Base-by-base conservation (phyloP, 2,329 filamentous ascomycete genomes). In the Byssoonygena ceratinophila region DNA sequence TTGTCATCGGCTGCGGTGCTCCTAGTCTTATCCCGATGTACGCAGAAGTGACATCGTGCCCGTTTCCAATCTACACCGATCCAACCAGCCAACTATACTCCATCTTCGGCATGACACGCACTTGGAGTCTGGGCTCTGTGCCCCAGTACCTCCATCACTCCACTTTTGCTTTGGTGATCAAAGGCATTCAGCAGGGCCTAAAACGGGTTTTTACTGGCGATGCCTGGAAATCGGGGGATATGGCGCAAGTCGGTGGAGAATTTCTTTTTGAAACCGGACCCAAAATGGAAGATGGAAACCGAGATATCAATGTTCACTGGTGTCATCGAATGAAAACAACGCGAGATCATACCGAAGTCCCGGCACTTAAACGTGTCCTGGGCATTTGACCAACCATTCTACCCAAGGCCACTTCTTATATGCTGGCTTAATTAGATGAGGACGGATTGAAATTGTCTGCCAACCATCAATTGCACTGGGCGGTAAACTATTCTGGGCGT, bases 321-420 rank as follows among this genome's bases (percentile, higher is more conserved):
- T 89, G 84, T 60, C 85, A 91, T 68, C 76, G 86, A 25, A 94
- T 94, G 87, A 75, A 75, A 63, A 85, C 80, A 53, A 91, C 86
- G 11, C 72, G 87, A 46, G 87, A 90, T 59, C 87, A 94, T 63
- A 78, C 79, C 29, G 51, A 53, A 20, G 36, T 49, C n/a, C 44
- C 45, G 12, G 43, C 14, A 3, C 41, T 52, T 16, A 52, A 41
- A 34, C 41, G 22, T 2, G 20, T 52, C 23, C 40, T 52, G 43
- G 50, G 50, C 1, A 4, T 47, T 23, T 32, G 47, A 12, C 47
- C 8, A 50, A n/a, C 3, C 4, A 12, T n/a, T 11, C 29, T 34
- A 25, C 8, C 20, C 34, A 23, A n/a, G n/a, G n/a, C n/a, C n/a
- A n/a, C n/a, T n/a, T n/a, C n/a, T n/a, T n/a, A n/a, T n/a, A n/a